Conservation (phyloP, 75 land plant genomes). For the Sequoiadendron giganteum region DNA sequence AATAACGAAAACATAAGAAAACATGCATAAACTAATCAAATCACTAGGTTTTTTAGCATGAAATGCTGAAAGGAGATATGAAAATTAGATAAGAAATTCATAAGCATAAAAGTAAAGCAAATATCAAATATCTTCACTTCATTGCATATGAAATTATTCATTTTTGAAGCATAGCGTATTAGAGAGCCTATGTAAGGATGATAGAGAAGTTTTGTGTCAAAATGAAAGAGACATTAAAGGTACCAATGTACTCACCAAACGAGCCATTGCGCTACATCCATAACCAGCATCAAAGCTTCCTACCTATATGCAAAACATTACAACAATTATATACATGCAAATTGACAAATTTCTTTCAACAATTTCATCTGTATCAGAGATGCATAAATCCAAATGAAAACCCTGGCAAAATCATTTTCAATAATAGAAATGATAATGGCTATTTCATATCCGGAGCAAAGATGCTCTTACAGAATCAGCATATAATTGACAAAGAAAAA, state of each 20-base stretch:
- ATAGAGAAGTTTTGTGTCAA: neutral
- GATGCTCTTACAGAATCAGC: neutral
- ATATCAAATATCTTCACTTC: neutral
- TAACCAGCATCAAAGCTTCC: conserved; percentile 99
- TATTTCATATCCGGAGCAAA: neutral
- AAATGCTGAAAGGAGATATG: neutral
- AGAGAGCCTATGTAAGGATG: neutral
- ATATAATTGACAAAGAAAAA: neutral
- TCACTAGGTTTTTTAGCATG: neutral
- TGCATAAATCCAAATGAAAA: neutral
- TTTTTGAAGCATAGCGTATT: neutral
- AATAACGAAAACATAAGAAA: neutral
- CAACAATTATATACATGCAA: neutral
- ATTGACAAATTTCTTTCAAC: conserved; percentile 10
- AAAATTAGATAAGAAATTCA: neutral
- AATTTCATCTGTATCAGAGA: neutral
- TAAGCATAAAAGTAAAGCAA: neutral
- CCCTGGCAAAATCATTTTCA: neutral
- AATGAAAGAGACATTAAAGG: neutral
- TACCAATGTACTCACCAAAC: conserved; percentile 54
- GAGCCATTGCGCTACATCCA: conserved; percentile 95
- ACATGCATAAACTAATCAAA: neutral
- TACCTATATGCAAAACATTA: conserved; percentile 47
- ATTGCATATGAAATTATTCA: neutral
- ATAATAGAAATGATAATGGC: neutral